phyloP scores from a whole-genome alignment of 2,329 filamentous ascomycete species.

The Fusarium zealandicum region DNA sequence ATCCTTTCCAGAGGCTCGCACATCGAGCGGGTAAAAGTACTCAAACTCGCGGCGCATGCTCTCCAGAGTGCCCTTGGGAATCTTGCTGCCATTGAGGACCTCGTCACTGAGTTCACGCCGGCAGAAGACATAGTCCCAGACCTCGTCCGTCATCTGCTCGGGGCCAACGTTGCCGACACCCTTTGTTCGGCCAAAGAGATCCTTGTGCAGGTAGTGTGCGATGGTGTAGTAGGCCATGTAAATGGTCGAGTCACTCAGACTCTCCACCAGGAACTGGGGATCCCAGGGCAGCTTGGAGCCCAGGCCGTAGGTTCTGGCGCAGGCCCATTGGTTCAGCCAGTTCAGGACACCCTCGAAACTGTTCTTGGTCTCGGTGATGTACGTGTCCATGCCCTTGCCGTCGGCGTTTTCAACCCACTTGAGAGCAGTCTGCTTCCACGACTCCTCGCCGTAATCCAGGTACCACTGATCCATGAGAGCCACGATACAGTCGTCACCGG shows the following conservation, averaged over 20 bases:
- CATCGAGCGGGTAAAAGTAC: constrained; percentile 95
- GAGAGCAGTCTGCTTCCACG: constrained; percentile 81
- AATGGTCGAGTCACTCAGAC: constrained; percentile 88
- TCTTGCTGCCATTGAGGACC: constrained; percentile 69
- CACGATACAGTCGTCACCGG: constrained; percentile 91
- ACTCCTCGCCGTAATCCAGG: constrained; percentile 90
- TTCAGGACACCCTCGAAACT: constrained; percentile 84
- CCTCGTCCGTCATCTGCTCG: constrained; percentile 91
- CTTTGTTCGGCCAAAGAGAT: constrained; percentile 80
- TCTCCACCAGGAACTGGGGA: constrained; percentile 87
- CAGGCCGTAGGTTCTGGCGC: constrained; percentile 87
- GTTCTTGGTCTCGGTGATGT: constrained; percentile 77
- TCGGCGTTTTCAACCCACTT: constrained; percentile 74
- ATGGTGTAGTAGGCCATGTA: constrained; percentile 86
- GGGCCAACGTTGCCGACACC: constrained; percentile 74
- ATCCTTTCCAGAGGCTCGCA: constrained; percentile 90
- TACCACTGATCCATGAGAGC: constrained; percentile 98
- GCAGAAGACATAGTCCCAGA: constrained; percentile 96
- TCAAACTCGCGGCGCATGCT: constrained; percentile 90
- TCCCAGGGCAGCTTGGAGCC: constrained; percentile 97
- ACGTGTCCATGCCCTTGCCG: constrained; percentile 78
- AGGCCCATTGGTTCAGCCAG: constrained; percentile 97
- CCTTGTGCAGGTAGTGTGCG: constrained; percentile 74
- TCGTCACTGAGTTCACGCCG: constrained; percentile 74
- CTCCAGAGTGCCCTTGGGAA: constrained; percentile 75